Conservation (phyloP, 2,329 filamentous ascomycete genomes). For the Cadophora sp. region DNA sequence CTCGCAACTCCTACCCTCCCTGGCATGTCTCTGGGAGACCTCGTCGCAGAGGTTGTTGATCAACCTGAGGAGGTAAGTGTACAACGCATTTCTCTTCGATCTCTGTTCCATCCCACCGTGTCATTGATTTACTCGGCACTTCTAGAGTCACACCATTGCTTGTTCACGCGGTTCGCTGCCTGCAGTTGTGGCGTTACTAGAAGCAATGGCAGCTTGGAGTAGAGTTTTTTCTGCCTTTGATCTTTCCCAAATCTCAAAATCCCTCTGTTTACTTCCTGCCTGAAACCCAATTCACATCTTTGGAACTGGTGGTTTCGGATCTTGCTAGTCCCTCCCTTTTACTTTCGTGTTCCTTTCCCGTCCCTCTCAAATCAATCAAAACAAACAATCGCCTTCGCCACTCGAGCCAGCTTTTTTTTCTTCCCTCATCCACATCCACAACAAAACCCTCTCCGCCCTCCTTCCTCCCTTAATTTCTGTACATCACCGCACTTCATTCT, state of each 20-base stretch:
- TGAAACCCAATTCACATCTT: neutral
- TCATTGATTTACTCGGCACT: neutral
- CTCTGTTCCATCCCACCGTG: neutral
- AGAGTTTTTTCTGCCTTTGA: neutral
- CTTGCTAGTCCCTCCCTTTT: neutral
- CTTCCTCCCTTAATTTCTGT: neutral
- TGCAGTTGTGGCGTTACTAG: neutral
- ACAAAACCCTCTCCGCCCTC: neutral
- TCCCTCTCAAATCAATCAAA: neutral
- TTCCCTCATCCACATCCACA: neutral
- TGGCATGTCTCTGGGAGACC: conserved; percentile 11
- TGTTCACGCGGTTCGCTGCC: neutral
- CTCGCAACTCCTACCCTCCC: neutral
- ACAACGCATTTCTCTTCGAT: neutral
- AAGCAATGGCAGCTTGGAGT: neutral
- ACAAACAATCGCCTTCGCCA: neutral
- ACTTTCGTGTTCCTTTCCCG: neutral
- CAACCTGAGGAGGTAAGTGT: conserved; percentile 2
- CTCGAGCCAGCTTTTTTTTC: neutral
- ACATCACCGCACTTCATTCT: neutral
- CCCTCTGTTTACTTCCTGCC: neutral
- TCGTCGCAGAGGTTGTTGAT: neutral
- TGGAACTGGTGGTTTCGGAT: neutral
- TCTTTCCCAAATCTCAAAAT: neutral
- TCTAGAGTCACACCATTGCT: neutral